Evolutionary conservation across 257 asterid genomes (phyloP).

Genomic region (Knoxia roxburghii): DNA sequence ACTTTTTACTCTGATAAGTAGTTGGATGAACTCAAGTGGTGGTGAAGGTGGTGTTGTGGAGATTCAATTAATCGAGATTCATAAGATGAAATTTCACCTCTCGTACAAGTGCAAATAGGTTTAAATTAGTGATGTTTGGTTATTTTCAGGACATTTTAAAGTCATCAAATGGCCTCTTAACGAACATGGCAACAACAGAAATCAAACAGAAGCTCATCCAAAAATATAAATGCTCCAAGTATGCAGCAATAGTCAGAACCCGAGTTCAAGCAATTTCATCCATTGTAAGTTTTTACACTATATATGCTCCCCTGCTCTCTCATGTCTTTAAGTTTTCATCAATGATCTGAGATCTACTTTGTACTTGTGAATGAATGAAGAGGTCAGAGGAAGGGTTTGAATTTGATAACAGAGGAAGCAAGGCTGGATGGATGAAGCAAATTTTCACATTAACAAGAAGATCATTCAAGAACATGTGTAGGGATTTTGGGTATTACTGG

Average conservation of each 20-base stretch:
- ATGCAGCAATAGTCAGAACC: constrained; percentile 30
- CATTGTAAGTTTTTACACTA: constrained; percentile 34
- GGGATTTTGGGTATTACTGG: constrained; percentile 95
- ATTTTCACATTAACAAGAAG: constrained; percentile 57
- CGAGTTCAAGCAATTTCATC: constrained; percentile 38
- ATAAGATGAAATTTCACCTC: too few relatives aligned
- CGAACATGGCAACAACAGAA: constrained; percentile 46
- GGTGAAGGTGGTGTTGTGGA: too few relatives aligned
- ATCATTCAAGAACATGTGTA: constrained; percentile 65
- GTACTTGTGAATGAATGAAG: not conserved
- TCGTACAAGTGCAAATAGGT: not conserved
- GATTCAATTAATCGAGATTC: too few relatives aligned
- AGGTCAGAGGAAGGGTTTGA: constrained; percentile 40
- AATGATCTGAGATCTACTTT: not conserved
- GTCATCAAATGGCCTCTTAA: constrained; percentile 17
- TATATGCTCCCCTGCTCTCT: too few relatives aligned
- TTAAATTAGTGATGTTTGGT: not conserved
- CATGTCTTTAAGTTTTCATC: not conserved
- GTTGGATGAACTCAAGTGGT: too few relatives aligned
- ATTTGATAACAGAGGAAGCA: constrained; percentile 45
- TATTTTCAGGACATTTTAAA: constrained; percentile 31
- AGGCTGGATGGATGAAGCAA: constrained; percentile 62
- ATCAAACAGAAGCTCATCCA: constrained; percentile 62
- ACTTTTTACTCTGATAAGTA: not conserved
- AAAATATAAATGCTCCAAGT: constrained; percentile 48